Percentiles rank a stretch among this genome's conserved stretches.
Conservation (phyloP, 2,329 filamentous ascomycete species). For the Sporothrix globosa region DNA sequence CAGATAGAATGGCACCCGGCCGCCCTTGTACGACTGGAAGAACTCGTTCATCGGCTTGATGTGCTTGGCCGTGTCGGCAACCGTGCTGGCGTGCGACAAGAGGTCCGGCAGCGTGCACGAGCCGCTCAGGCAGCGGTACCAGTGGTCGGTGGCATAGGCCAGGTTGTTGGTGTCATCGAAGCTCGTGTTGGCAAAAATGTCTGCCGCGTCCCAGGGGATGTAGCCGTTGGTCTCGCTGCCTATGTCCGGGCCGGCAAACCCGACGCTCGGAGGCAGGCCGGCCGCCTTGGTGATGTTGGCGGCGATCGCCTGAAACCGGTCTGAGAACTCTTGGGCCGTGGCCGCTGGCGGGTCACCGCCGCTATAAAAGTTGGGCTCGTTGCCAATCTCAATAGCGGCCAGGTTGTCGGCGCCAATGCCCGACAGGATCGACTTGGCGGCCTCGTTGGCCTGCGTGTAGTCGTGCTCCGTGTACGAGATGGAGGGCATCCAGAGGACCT, state of each 20-base stretch:
- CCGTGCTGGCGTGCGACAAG: slow-evolving; percentile 16
- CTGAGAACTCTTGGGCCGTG: slow-evolving; percentile 11
- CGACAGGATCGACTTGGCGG: slow-evolving; percentile 17
- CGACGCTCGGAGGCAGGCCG: not conserved
- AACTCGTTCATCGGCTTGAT: slow-evolving; percentile 3
- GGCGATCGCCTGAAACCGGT: slow-evolving; percentile 18
- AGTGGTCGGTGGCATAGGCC: slow-evolving; percentile 18
- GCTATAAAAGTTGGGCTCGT: slow-evolving; percentile 22
- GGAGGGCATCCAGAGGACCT: slow-evolving; percentile 10
- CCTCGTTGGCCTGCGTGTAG: not conserved
- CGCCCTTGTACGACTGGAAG: slow-evolving; percentile 10
- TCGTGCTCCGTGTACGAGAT: slow-evolving; percentile 10
- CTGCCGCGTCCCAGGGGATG: not conserved
- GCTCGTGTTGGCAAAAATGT: not conserved
- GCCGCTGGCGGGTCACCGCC: not conserved
- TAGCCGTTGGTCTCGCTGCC: slow-evolving; percentile 14
- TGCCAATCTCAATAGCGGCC: slow-evolving; percentile 26
- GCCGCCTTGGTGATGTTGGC: slow-evolving; percentile 18
- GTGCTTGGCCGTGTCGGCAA: slow-evolving; percentile 19
- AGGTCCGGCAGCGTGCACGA: slow-evolving; percentile 11
- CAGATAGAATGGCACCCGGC: not conserved
- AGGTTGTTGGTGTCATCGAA: slow-evolving; percentile 16
- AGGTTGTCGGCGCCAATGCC: slow-evolving; percentile 17
- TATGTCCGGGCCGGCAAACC: slow-evolving; percentile 11
- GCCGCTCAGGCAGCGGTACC: slow-evolving; percentile 23